Percentiles rank a stretch among this genome's conserved stretches.
phyloP scores from a whole-genome alignment of 2,329 filamentous ascomycete species.

The Penicillium sp. region DNA sequence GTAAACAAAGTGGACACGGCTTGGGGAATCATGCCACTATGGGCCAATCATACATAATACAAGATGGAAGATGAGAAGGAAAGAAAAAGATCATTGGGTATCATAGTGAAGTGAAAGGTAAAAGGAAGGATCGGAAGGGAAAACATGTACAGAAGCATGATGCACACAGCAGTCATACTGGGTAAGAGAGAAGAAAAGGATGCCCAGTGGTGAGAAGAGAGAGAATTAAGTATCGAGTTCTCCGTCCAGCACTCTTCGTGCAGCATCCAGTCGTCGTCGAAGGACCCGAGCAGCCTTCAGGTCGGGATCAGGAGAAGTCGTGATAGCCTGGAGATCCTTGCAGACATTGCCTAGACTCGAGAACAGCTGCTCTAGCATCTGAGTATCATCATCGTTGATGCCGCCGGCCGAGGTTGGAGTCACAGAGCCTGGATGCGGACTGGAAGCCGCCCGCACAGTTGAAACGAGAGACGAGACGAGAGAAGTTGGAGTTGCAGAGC shows the following conservation, averaged over 20 bases:
- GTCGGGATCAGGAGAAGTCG: slow-evolving; percentile 54
- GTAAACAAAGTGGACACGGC: background rate
- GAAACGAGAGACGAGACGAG: slow-evolving; percentile 39
- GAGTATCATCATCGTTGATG: slow-evolving; percentile 56
- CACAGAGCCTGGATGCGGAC: slow-evolving; percentile 23
- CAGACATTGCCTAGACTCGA: slow-evolving; percentile 52
- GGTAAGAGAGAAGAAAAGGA: background rate
- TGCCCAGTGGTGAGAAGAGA: background rate
- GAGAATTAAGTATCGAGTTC: slow-evolving; percentile 49
- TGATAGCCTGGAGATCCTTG: slow-evolving; percentile 48
- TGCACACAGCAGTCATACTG: background rate
- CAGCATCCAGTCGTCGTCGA: slow-evolving; percentile 71
- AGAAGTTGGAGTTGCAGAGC: slow-evolving; percentile 33
- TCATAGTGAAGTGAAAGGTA: slow-evolving; percentile 13
- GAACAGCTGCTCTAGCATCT: slow-evolving; percentile 57
- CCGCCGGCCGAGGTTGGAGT: slow-evolving; percentile 23
- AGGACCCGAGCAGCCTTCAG: slow-evolving; percentile 60
- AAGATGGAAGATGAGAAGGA: background rate
- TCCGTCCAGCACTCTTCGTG: slow-evolving; percentile 71
- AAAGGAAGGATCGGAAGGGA: slow-evolving; percentile 6
- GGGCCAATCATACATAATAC: slow-evolving; percentile 2
- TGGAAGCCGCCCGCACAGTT: slow-evolving; percentile 37
- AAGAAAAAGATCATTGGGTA: slow-evolving; percentile 21
- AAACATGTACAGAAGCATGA: slow-evolving; percentile 7
- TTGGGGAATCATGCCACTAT: background rate